Percentiles rank a stretch among this genome's conserved stretches.
Conservation (phyloP, 2,329 filamentous ascomycete species). For the Hypoxylon sp. region DNA sequence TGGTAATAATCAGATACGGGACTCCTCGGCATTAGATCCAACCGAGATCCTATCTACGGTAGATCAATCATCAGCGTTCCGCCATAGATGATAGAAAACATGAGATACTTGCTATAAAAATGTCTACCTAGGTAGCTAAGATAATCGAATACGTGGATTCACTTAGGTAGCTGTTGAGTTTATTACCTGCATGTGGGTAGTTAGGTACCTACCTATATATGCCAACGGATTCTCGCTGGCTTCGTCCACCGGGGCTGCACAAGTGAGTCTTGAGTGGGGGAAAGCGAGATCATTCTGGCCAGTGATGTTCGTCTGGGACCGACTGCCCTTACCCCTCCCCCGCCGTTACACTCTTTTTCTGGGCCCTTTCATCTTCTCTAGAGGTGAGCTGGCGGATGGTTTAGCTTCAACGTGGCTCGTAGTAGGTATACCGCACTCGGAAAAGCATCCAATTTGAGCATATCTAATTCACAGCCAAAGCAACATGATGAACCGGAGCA, state of each 20-base stretch:
- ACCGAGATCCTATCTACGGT: conserved; percentile 21
- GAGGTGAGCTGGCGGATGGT: too few relatives aligned
- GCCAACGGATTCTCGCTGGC: background rate
- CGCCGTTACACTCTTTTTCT: background rate
- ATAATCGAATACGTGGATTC: too few relatives aligned
- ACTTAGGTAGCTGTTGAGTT: too few relatives aligned
- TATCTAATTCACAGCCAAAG: conserved; percentile 8
- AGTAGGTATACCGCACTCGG: background rate
- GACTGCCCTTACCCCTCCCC: conserved; percentile 15
- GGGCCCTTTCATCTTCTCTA: too few relatives aligned
- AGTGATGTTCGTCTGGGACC: conserved; percentile 29
- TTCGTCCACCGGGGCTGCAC: background rate
- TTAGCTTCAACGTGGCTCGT: background rate
- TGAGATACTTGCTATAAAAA: background rate
- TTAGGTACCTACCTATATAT: too few relatives aligned
- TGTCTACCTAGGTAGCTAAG: background rate
- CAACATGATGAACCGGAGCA: conserved; percentile 11
- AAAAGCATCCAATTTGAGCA: too few relatives aligned
- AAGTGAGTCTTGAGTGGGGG: too few relatives aligned
- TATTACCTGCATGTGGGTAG: too few relatives aligned
- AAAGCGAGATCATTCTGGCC: conserved; percentile 5
- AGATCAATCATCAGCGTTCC: background rate
- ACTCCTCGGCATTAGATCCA: conserved; percentile 36
- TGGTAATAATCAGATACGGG: conserved; percentile 1
- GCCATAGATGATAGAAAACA: background rate